phyloP scores from a whole-genome alignment of 805 yeast species.

The Yarrowia porcina region DNA sequence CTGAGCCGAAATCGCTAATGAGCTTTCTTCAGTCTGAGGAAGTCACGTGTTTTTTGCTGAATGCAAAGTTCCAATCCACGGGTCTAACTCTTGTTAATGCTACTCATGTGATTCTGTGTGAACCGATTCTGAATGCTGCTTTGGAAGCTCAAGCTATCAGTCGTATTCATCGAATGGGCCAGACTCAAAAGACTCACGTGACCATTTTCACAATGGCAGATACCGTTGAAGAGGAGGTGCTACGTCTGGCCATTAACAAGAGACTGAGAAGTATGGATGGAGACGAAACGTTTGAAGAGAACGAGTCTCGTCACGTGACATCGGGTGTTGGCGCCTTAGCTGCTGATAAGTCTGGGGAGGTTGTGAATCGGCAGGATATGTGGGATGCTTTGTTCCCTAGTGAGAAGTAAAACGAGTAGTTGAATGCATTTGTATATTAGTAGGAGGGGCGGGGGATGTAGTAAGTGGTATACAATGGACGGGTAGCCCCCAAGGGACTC shows the following conservation, averaged over 20 bases:
- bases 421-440: too few relatives aligned
- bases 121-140: constrained; percentile 85
- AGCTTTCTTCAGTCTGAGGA: neutral
- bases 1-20: constrained; percentile 42
- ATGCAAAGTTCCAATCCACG: constrained; percentile 81
- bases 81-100: constrained; percentile 92
- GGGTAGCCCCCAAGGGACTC: too few relatives aligned
- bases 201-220: constrained; percentile 87
- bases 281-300: constrained; percentile 16
- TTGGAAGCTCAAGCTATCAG: constrained; percentile 89
- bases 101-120: constrained; percentile 85
- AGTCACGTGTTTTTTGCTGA: constrained; percentile 80
- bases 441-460: too few relatives aligned
- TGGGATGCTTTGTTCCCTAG: constrained; percentile 19
- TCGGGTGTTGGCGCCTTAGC: neutral
- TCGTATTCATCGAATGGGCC: constrained; percentile 91
- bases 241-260: constrained; percentile 61
- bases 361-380: constrained; percentile 1
- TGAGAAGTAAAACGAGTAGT: neutral
- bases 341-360: constrained; percentile 8
- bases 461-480: too few relatives aligned
- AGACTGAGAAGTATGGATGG: constrained; percentile 40
- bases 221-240: constrained; percentile 86
- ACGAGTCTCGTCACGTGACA: constrained; percentile 2
- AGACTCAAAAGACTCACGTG: constrained; percentile 71